Percentiles rank a stretch among this genome's conserved stretches.
Evolutionary conservation across 495 filamentous ascomycete species (phyloP).

Genomic region (Trichoderma gamsii): DNA sequence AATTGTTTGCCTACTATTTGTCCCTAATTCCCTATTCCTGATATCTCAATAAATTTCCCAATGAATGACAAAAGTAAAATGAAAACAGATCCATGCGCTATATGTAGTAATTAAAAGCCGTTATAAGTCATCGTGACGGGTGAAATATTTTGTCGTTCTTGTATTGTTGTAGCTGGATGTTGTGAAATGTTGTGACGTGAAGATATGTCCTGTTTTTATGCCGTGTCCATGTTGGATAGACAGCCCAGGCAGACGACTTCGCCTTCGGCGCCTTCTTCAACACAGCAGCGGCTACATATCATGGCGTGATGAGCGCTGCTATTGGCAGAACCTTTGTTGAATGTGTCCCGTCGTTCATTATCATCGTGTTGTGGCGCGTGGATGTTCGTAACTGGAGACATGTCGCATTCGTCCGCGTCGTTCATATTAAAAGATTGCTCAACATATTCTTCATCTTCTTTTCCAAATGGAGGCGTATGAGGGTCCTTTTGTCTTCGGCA

Average conservation of each 20-base stretch:
- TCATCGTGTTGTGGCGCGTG: neutral
- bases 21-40: too few species aligned
- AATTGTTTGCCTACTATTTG: too few species aligned
- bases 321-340: conserved; percentile 22
- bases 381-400: neutral
- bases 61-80: too few species aligned
- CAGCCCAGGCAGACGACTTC: conserved; percentile 44
- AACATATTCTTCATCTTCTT: conserved; percentile 4
- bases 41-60: too few species aligned
- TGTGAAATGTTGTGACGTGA: neutral
- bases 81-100: neutral
- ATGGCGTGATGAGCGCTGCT: conserved; percentile 33
- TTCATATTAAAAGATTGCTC: conserved; percentile 14
- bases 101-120: neutral
- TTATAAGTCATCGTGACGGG: neutral
- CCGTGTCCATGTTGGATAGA: conserved; percentile 35
- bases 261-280: conserved; percentile 39
- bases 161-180: neutral
- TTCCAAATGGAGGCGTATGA: conserved; percentile 13
- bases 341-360: conserved; percentile 17
- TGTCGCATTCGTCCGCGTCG: conserved; percentile 8
- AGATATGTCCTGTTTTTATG: neutral
- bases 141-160: neutral
- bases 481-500: conserved; percentile 32
- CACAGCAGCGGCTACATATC: conserved; percentile 43